Conservation (phyloP, 805 yeast species). For the Metschnikowia baotianmanensis region DNA sequence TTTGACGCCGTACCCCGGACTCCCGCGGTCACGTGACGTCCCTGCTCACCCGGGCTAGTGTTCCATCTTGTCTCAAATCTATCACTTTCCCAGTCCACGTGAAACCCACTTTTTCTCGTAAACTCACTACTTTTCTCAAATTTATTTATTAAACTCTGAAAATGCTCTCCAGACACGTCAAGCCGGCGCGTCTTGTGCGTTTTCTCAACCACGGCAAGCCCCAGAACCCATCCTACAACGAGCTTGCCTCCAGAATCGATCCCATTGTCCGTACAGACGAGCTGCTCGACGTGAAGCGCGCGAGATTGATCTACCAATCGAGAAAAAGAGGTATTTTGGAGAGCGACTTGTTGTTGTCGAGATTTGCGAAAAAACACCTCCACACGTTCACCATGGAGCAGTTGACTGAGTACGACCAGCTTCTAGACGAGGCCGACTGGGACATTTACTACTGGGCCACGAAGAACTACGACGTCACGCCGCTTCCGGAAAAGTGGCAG, state of each 20-base stretch:
- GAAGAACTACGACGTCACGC: constrained; percentile 72
- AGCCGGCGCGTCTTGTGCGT: constrained; percentile 8
- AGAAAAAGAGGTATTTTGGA: constrained; percentile 95
- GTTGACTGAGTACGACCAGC: constrained; percentile 78
- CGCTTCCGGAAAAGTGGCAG: constrained; percentile 86
- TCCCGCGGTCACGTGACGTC: no score
- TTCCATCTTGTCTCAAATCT: no score
- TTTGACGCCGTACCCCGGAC: no score
- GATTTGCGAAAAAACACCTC: constrained; percentile 79
- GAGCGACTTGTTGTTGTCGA: constrained; percentile 79
- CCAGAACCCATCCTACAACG: constrained; percentile 35
- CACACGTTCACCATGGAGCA: constrained; percentile 56
- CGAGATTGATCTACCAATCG: constrained; percentile 87
- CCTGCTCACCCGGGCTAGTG: no score
- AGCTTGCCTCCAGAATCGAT: constrained; percentile 61
- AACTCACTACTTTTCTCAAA: no score
- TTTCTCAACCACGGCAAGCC: constrained; percentile 42
- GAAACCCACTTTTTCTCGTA: no score
- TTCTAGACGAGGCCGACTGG: constrained; percentile 97
- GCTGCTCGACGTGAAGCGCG: constrained; percentile 67
- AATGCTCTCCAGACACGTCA: not conserved
- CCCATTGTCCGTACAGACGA: constrained; percentile 82
- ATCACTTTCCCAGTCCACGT: no score
- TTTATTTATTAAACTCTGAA: no score
- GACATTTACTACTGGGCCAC: constrained; percentile 99